A percentile compares a stretch with the other conserved stretches of the same genome.
Evolutionary conservation across 1,284 basidiomycete species (phyloP).

Genomic region (Sparassis latifolia): DNA sequence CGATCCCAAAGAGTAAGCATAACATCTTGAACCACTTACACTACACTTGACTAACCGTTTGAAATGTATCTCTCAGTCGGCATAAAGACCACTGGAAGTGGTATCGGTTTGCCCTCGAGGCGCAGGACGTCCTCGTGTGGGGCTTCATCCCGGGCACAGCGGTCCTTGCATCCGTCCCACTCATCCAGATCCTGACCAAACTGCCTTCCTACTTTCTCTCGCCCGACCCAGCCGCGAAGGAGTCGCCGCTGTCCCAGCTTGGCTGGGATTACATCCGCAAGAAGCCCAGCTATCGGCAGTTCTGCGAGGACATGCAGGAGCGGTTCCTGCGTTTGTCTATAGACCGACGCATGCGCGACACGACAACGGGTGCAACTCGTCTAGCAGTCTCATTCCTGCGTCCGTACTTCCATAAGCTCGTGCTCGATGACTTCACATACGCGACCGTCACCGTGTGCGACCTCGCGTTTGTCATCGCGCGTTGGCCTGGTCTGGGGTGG

Average conservation of each 20-base stretch:
- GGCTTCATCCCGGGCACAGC: slow-evolving; percentile 59
- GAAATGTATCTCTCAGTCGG: slow-evolving; percentile 34
- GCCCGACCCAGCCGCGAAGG: slow-evolving; percentile 29
- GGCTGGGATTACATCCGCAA: slow-evolving; percentile 56
- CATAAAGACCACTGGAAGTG: slow-evolving; percentile 65
- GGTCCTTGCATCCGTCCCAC: slow-evolving; percentile 61
- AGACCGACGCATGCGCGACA: slow-evolving; percentile 53
- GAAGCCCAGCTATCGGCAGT: slow-evolving; percentile 57
- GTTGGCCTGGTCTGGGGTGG: slow-evolving; percentile 66
- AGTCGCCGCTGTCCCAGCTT: slow-evolving; percentile 39
- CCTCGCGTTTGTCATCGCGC: slow-evolving; percentile 54
- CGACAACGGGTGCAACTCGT: slow-evolving; percentile 58
- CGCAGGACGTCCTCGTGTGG: slow-evolving; percentile 67
- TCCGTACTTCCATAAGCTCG: slow-evolving; percentile 54
- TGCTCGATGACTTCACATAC: slow-evolving; percentile 41
- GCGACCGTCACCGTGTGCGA: slow-evolving; percentile 43
- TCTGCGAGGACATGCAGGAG: slow-evolving; percentile 62
- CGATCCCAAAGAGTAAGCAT: slow-evolving; percentile 46
- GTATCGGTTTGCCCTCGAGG: slow-evolving; percentile 65
- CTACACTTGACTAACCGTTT: not conserved
- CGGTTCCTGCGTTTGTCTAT: slow-evolving; percentile 48
- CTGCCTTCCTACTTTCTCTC: slow-evolving; percentile 66
- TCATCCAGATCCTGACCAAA: slow-evolving; percentile 52
- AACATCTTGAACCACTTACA: not conserved
- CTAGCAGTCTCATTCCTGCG: slow-evolving; percentile 59